Percentiles rank a stretch among this genome's conserved stretches.
phyloP scores from a whole-genome alignment of 345 rosid species.

The Eucalyptus rudis region DNA sequence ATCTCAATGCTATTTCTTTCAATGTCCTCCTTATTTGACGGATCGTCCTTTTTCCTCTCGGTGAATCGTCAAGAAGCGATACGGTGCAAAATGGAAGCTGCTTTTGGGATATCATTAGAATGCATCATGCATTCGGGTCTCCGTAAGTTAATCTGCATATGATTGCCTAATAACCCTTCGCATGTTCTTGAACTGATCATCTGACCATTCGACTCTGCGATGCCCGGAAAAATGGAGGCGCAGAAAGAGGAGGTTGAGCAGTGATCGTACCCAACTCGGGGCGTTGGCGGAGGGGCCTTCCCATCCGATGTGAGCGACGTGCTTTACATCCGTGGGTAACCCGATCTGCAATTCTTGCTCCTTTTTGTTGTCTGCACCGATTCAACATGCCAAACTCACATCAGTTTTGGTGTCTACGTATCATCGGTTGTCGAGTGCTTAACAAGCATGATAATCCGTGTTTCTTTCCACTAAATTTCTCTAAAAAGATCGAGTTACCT shows the following conservation, averaged over 20 bases:
- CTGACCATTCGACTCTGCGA: neutral
- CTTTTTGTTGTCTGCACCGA: constrained; percentile 36
- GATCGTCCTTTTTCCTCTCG: neutral
- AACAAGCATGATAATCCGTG: neutral
- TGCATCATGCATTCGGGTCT: neutral
- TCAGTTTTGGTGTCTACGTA: neutral
- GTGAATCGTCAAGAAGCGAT: neutral
- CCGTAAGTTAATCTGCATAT: neutral
- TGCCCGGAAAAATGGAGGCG: neutral
- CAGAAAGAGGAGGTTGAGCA: neutral
- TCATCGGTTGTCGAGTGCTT: neutral
- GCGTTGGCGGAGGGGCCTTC: constrained; percentile 40
- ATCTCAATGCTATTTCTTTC: neutral
- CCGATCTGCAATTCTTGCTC: constrained; percentile 62
- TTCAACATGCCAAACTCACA: neutral
- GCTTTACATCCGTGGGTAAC: constrained; percentile 74
- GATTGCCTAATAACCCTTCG: neutral
- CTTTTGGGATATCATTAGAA: neutral
- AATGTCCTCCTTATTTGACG: neutral
- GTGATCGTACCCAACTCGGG: constrained; percentile 61
- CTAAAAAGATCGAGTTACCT: neutral
- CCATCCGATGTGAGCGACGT: constrained; percentile 77
- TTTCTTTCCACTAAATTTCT: neutral
- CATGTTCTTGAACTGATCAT: neutral
- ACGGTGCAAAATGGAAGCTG: neutral